These are phyloP conservation scores for Echinochloa phyllopogon DNA, from an alignment of 176 grass and related monocot genomes.

Conservation along the genomic window DNA sequence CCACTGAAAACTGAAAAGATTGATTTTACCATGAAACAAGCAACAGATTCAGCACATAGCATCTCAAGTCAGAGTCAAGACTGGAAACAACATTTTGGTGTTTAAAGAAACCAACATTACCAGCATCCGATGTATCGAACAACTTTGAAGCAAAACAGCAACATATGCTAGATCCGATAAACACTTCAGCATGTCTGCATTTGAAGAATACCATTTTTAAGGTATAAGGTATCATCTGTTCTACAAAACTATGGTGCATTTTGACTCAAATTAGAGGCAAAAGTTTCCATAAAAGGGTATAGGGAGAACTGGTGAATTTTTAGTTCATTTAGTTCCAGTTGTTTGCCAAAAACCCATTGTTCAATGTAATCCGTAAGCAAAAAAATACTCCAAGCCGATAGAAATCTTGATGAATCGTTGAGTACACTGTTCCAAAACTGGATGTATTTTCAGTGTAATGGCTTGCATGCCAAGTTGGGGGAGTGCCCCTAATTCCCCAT, in stretches of 20 bases:
- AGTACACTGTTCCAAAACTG: not conserved
- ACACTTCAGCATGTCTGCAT: conserved; percentile 29
- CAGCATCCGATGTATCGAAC: not conserved
- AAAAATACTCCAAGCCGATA: not conserved
- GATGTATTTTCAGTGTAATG: not conserved
- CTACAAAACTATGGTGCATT: not conserved
- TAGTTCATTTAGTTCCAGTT: not conserved
- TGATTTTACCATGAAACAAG: not conserved
- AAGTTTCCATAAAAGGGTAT: not conserved
- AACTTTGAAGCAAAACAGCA: not conserved
- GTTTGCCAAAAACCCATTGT: not conserved
- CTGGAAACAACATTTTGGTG: conserved; percentile 3
- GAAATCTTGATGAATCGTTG: not conserved
- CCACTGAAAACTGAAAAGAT: not conserved
- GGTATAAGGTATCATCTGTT: not conserved
- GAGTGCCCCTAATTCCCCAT: not conserved
- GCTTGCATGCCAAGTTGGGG: not conserved
- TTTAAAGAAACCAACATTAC: conserved; percentile 20
- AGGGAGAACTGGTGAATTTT: not conserved
- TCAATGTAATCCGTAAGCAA: not conserved
- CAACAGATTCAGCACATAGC: conserved; percentile 22
- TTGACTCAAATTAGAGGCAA: not conserved
- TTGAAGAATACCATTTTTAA: conserved; percentile 21
- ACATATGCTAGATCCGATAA: not conserved
- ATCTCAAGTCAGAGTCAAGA: conserved; percentile 1